Evolutionary conservation across 116 monocot species (phyloP), one percentile per base, ranked within the genome.

Genomic region (Zostera marina): DNA sequence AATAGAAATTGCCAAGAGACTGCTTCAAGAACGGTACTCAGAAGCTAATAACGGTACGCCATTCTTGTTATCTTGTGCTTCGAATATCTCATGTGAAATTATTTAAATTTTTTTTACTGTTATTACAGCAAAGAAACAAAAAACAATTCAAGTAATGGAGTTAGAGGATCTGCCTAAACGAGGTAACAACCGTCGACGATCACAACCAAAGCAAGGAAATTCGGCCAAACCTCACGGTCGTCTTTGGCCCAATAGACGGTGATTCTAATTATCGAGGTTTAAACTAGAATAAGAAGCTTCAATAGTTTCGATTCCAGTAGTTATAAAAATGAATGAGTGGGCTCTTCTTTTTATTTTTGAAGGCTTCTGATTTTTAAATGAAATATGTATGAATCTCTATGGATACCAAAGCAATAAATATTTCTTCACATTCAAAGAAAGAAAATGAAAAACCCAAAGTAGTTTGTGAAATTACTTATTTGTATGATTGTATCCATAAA

Each of bases 11-110:
- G 74, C 85, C 2, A 80, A 85, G 67, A 71, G 74, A 64, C 77
- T 70, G 44, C 85, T 85, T 65, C 85, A 81, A 9, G 85, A 77
- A 65, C 66, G 78, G 9, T 87, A 87, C 46, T 76, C 78, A 42
- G 67, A 73, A 65, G 79, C 77, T 24, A 66, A 76, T 41, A 74
- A 79, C 39, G 76, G 87, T 87, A 15, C 5, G 66, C 15, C 41
- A 59, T 32, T 38, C 56, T 38, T 8, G 10, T 42, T 20, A 41
- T 43, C 13, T 15, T 59, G 17, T 43, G 42, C 22, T 59, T 59
- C 41, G 43, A 59, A 20, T 4, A 16, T 44, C 41, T 21, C 41
- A 43, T 42, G 4, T 3, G 1, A 7, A 9, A 42, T 42, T 68
- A n/a, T n/a, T 44, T 5, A 7, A 9, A 42, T 42, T 68, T 23